Percentiles rank a stretch among this genome's conserved stretches.
Conservation (phyloP, 2,329 filamentous ascomycete species). For the Monosporascus sp. region DNA sequence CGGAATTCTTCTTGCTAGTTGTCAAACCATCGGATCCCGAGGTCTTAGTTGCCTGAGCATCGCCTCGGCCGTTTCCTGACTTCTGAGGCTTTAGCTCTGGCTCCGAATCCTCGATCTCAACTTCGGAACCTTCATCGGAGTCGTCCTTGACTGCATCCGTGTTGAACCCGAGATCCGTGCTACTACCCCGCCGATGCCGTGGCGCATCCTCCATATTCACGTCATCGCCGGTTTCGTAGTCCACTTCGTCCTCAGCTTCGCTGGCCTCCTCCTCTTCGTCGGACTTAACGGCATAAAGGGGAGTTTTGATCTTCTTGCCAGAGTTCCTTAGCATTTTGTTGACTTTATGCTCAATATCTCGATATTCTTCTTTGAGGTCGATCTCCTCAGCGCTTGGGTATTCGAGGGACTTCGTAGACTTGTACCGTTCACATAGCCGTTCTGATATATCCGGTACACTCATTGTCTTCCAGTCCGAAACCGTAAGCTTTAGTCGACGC, state of each 20-base stretch:
- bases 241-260: slow-evolving; percentile 1
- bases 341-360: slow-evolving; percentile 19
- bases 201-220: slow-evolving; percentile 1
- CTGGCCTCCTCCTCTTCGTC: slow-evolving; percentile 16
- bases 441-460: slow-evolving; percentile 18
- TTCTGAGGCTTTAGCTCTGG: slow-evolving; percentile 7
- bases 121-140: slow-evolving; percentile 2
- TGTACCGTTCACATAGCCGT: slow-evolving; percentile 15
- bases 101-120: slow-evolving; percentile 18
- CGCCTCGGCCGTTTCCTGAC: background rate
- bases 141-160: background rate
- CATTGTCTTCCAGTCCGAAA: slow-evolving; percentile 18
- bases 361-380: slow-evolving; percentile 18
- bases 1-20: background rate
- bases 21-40: background rate
- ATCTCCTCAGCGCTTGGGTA: slow-evolving; percentile 15
- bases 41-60: slow-evolving; percentile 1
- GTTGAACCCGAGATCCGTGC: slow-evolving; percentile 14
- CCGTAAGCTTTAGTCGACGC: slow-evolving; percentile 19
- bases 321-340: slow-evolving; percentile 13
- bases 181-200: slow-evolving; percentile 3
- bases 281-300: slow-evolving; percentile 11
- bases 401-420: slow-evolving; percentile 15
- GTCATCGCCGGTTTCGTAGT: background rate
- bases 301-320: slow-evolving; percentile 10